Conservation (phyloP, 164 flowering plant genomes). For the Umbellularia californica region DNA sequence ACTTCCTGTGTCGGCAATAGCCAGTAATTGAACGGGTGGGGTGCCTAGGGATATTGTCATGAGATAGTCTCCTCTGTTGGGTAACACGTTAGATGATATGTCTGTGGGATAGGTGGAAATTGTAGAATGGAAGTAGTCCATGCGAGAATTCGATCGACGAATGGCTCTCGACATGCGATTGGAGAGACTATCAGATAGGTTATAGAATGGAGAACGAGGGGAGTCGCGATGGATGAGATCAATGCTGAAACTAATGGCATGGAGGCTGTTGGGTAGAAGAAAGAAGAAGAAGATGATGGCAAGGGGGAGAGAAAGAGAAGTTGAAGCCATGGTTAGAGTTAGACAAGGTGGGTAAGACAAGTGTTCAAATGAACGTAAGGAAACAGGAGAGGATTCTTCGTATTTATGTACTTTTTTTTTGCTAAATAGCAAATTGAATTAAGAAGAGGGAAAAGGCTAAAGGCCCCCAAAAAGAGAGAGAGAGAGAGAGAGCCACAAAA, state of each 20-base stretch:
- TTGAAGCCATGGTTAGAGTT: no score
- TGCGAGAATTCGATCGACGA: background rate
- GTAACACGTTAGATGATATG: constrained; percentile 8
- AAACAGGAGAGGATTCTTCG: no score
- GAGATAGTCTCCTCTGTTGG: constrained; percentile 55
- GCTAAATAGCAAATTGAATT: no score
- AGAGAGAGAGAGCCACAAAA: no score
- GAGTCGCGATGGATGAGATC: constrained; percentile 7
- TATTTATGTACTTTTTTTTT: no score
- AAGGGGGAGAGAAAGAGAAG: no score
- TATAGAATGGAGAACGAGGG: background rate
- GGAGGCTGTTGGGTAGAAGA: no score
- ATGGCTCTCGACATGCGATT: background rate
- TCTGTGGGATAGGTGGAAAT: background rate
- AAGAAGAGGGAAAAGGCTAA: no score
- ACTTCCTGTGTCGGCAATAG: constrained; percentile 84
- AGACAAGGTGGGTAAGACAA: no score
- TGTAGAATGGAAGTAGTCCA: background rate
- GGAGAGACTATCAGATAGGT: background rate
- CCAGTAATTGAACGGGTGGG: constrained; percentile 45
- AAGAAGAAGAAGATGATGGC: no score
- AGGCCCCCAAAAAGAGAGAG: no score
- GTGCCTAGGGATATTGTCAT: constrained; percentile 64
- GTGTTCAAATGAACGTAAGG: no score
- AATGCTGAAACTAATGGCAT: background rate